Base-by-base conservation (phyloP, 164 flowering plant species). In the Nelumbo lutea region DNA sequence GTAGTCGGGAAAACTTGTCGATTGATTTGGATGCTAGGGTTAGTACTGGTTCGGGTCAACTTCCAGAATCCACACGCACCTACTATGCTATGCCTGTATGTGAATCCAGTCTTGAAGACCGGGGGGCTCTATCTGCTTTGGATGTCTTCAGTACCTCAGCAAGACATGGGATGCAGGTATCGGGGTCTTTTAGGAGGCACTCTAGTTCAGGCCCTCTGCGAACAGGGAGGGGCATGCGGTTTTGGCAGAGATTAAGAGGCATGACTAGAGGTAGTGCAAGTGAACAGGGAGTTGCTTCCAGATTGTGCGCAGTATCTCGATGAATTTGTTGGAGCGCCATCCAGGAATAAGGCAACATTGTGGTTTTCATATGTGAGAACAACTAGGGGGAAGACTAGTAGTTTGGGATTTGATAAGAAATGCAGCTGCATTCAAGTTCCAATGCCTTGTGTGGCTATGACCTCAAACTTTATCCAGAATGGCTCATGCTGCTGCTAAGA, bases 151-250 rank as follows among this genome's bases (percentile, higher is more conserved):
- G 84, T 64, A 44, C 83, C 9, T 83, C 94, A 2, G 78, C 66
- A 7, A 66, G 74, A 51, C 55, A 59, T 53, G 79, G 71, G 61
- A 77, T 76, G 74, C 82, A 78, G 65, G 73, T 68, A 2, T 82
- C 89, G 7, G 85, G 77, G 14, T 88, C 96, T 27, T 83, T 83
- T 66, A 78, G 93, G 79, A 84, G 90, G 81, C 73, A 81, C 65
- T 88, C 89, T 6, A 80, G 87, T 65, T 90, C 97, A 5, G 91
- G 95, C 42, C 90, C 97, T 8, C 9, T 88, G 67, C 76, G 81
- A 65, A 78, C 82, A 42, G 84, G 79, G 38, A 81, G 79, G 64
- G 74, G 78, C 3, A 72, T 68, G 72, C 80, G 57, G 39, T 70
- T 91, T 47, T 87, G 90, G 96, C 79, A 84, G 69, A 82, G 75